Conservation (phyloP, 441 rosid genomes). For the Caryocar brasiliense region DNA sequence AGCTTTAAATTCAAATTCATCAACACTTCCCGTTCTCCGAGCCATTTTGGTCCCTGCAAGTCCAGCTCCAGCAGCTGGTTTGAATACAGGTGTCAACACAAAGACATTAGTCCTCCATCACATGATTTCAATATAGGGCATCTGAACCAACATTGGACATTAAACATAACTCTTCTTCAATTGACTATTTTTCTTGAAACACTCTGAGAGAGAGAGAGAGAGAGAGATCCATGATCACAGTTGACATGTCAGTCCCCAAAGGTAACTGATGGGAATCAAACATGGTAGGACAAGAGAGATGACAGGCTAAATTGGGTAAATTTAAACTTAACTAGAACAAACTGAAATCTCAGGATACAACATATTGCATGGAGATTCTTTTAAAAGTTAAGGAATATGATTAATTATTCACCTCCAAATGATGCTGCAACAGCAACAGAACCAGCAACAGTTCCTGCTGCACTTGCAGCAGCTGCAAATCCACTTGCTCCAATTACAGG, state of each 20-base stretch:
- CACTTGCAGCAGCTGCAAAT: slow-evolving; percentile 92
- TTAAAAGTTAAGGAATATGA: background rate
- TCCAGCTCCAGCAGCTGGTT: slow-evolving; percentile 96
- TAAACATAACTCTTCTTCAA: too few relatives aligned
- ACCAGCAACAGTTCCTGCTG: slow-evolving; percentile 93
- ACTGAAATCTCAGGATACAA: background rate
- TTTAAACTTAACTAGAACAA: background rate
- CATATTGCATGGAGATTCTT: background rate
- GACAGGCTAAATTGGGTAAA: too few relatives aligned
- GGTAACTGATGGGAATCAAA: too few relatives aligned
- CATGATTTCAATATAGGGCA: too few relatives aligned
- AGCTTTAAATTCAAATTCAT: slow-evolving; percentile 77
- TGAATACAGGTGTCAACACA: slow-evolving; percentile 2
- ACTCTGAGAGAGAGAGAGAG: too few relatives aligned
- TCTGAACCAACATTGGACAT: too few relatives aligned
- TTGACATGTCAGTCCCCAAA: too few relatives aligned
- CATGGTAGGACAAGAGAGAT: too few relatives aligned
- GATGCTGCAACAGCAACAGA: slow-evolving; percentile 96
- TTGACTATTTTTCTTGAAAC: too few relatives aligned
- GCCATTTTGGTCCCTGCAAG: slow-evolving; percentile 94
- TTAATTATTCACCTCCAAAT: slow-evolving; percentile 69
- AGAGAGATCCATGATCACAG: too few relatives aligned
- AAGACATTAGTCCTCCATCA: too few relatives aligned
- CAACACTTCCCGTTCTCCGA: slow-evolving; percentile 71
- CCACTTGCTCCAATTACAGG: slow-evolving; percentile 92